Base-by-base conservation (phyloP, 306 rosid genomes). In the Styphnolobium japonicum region DNA sequence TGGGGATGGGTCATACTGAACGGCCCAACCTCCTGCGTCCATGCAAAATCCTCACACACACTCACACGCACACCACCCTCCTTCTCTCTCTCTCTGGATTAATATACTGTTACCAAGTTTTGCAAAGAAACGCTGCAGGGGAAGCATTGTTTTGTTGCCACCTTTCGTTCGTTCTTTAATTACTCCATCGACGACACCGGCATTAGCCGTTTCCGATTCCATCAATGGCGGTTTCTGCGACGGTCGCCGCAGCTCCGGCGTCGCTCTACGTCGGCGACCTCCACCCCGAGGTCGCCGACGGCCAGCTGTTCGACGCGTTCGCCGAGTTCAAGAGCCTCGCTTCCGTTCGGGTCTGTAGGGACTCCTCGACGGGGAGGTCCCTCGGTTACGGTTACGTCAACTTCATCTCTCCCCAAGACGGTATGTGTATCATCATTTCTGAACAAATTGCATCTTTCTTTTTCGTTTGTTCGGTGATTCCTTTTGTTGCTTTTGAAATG, bases 261-360 rank as follows among this genome's bases (percentile, higher is more conserved):
- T 88, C 97, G 5, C 87, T 94, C 10, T 94, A 92, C 92, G 94
- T 94, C 77, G 97, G 98, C 11, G 94, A 94, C 73, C 93, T 94
- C 49, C 90, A 83, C 55, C 91, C 91, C 4, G 88, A 92, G 18
- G 77, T 87, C 72, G 76, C 84, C 48, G 97, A 94, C 8, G 75
- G 21, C 4, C 81, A 75, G 25, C 93, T 94, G 64, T 19, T 15
- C n/a, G 93, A 90, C 2, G 85, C 86, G 2, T 94, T 94, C 88
- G 66, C 86, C 0, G 87, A 85, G 8, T 90, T 85, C 86, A 74
- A 84, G 57, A 46, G 78, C 78, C 80, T 90, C 9, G 65, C 86
- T 9, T 94, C 97, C 15, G 92, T 87, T 18, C 87, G 93, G 23
- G 81, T 90, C 58, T 90, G 94, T 36, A 80, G 87, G 61, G 98